Conservation (phyloP, 2,329 filamentous ascomycete genomes). For the Aspergillus sp. region DNA sequence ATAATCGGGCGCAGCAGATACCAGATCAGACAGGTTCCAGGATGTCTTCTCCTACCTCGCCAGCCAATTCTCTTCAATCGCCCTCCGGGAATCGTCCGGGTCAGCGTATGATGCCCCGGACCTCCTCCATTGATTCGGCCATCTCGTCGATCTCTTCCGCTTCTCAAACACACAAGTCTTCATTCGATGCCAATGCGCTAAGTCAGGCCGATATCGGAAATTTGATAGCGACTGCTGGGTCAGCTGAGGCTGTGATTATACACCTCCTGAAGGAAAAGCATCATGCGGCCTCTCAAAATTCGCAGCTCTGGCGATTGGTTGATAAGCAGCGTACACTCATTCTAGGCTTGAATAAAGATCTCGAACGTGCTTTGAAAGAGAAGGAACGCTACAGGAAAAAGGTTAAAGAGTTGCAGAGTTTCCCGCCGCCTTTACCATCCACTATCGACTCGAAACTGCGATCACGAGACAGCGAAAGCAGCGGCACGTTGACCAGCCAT, state of each 20-base stretch:
- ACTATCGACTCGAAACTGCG: slow-evolving; percentile 15
- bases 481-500: background rate
- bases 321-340: slow-evolving; percentile 97
- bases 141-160: slow-evolving; percentile 72
- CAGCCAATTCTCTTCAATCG: slow-evolving; percentile 33
- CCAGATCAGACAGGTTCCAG: slow-evolving; percentile 31
- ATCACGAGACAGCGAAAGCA: slow-evolving; percentile 17
- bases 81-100: slow-evolving; percentile 32
- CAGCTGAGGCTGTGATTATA: slow-evolving; percentile 83
- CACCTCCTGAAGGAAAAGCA: slow-evolving; percentile 91
- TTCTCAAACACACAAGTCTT: slow-evolving; percentile 60
- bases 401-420: slow-evolving; percentile 70
- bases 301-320: slow-evolving; percentile 90
- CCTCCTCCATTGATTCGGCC: slow-evolving; percentile 90
- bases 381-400: slow-evolving; percentile 93
- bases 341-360: slow-evolving; percentile 87
- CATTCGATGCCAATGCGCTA: slow-evolving; percentile 58
- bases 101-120: slow-evolving; percentile 61
- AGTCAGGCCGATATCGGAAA: slow-evolving; percentile 73
- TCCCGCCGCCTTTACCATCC: slow-evolving; percentile 44
- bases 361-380: slow-evolving; percentile 87
- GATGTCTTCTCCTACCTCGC: slow-evolving; percentile 33
- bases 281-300: slow-evolving; percentile 82
- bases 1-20: slow-evolving; percentile 29
- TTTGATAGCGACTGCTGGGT: slow-evolving; percentile 81